Evolutionary conservation across 768 basidiomycete genomes (phyloP).

Genomic region (Sporobolomyces phaffii): DNA sequence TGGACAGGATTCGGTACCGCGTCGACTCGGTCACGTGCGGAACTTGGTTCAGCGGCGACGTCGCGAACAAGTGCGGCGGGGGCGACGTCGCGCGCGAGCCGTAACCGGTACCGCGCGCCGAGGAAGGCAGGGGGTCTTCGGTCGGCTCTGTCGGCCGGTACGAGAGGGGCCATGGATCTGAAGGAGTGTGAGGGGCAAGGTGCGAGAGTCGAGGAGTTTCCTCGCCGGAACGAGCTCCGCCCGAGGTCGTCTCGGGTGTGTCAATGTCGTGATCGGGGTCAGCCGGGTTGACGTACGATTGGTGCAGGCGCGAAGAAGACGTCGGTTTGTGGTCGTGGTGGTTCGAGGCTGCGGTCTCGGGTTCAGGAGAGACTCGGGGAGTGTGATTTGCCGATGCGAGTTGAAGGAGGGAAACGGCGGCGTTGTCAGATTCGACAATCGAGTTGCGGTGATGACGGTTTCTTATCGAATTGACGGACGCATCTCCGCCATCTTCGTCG

Average conservation of each 20-base stretch:
- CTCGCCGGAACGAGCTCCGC: slow-evolving; percentile 2
- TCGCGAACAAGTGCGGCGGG: slow-evolving; percentile 3
- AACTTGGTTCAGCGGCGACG: slow-evolving; percentile 16
- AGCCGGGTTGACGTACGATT: slow-evolving; percentile 14
- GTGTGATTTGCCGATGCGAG: slow-evolving; percentile 36
- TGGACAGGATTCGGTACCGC: slow-evolving; percentile 27
- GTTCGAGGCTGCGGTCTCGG: background rate
- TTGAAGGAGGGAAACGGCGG: slow-evolving; percentile 34
- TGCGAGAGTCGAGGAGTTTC: slow-evolving; percentile 27
- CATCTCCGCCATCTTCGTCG: slow-evolving; percentile 1
- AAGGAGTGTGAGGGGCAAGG: slow-evolving; percentile 5
- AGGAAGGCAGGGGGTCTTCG: slow-evolving; percentile 32
- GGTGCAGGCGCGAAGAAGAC: slow-evolving; percentile 9
- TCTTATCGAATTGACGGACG: background rate
- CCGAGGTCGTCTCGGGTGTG: slow-evolving; percentile 4
- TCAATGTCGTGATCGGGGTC: slow-evolving; percentile 13
- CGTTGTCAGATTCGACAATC: slow-evolving; percentile 36
- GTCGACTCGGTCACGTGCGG: slow-evolving; percentile 30
- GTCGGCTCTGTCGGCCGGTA: slow-evolving; percentile 29
- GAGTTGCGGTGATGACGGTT: slow-evolving; percentile 23
- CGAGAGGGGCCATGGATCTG: slow-evolving; percentile 36
- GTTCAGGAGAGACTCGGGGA: slow-evolving; percentile 36
- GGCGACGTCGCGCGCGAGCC: slow-evolving; percentile 27
- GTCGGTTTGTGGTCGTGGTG: slow-evolving; percentile 13
- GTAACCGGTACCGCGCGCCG: slow-evolving; percentile 32